Evolutionary conservation across 176 grass and related monocot species (phyloP), one percentile per base, ranked within the genome.

Genomic region (Saccharum spontaneum): DNA sequence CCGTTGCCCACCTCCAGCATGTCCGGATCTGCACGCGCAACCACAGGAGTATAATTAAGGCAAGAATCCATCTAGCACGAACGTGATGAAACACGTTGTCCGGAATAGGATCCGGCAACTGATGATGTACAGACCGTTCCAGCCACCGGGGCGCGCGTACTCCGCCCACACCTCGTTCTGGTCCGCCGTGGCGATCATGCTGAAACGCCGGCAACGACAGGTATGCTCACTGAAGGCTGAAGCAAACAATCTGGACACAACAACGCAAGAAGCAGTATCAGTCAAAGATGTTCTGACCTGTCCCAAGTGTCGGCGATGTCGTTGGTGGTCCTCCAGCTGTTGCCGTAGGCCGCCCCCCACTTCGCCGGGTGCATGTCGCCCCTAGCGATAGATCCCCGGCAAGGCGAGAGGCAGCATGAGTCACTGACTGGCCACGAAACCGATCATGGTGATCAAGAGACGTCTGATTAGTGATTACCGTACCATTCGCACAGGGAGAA

Each of bases 1-100:
- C 90, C 97, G 69, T 98, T 98, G 55, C 97, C 97, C 31, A 98
- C 87, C 80, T 95, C 97, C 3, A 98, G 97, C 97, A 98, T 96
- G 83, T 96, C 94, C 34, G 91, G 94, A 22, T 93, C 93, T 92
- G 88, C 76, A n/a, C 2, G 6, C 5, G 0, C 15, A 17, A 49
- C 78, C 49, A 18, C 20, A 9, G 49, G 43, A 38, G 4, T 6
- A 40, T 33, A 33, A 33, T 33, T 33, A 33, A 33, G 41, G 10
- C 1, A 10, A 10, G 44, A 46, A 3, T 13, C 44, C 44, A 46
- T 46, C 43, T 40, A 40, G 39, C 8, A 9, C n/a, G n/a, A n/a
- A n/a, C n/a, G n/a, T n/a, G n/a, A n/a, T 44, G 41, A 44, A 44
- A 44, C 41, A 11, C 41, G 8, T 41, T 8, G 8, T 44, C 41